A percentile compares a stretch with the other conserved stretches of the same genome.
phyloP scores from a whole-genome alignment of 2,329 filamentous ascomycete genomes.

The Ophiostoma tasmaniense region DNA sequence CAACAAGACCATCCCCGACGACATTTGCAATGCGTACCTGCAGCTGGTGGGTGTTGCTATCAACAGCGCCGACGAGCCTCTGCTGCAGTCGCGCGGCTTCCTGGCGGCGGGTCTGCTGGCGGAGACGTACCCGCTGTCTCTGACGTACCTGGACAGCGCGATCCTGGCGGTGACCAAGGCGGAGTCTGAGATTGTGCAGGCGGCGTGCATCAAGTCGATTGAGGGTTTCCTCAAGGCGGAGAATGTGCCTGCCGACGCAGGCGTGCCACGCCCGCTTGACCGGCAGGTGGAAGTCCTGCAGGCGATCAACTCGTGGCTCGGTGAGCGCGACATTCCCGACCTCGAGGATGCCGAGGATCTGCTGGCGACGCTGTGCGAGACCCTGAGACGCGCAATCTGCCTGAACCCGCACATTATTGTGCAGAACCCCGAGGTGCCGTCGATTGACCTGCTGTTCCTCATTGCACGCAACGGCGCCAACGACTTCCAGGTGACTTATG shows the following conservation, averaged over 20 bases:
- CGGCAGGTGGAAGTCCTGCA: slow-evolving; percentile 52
- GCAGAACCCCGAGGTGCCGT: slow-evolving; percentile 55
- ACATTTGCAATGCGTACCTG: slow-evolving; percentile 65
- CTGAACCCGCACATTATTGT: slow-evolving; percentile 70
- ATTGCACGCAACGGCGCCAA: slow-evolving; percentile 80
- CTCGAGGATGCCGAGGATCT: slow-evolving; percentile 86
- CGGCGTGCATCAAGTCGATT: slow-evolving; percentile 79
- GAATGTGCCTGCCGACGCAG: slow-evolving; percentile 18
- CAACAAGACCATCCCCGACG: slow-evolving; percentile 58
- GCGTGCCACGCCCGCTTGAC: background rate
- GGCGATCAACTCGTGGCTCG: slow-evolving; percentile 66
- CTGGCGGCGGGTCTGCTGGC: slow-evolving; percentile 75
- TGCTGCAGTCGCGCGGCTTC: slow-evolving; percentile 80
- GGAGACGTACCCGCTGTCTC: slow-evolving; percentile 56
- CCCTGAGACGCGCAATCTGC: slow-evolving; percentile 72
- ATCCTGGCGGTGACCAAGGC: slow-evolving; percentile 69
- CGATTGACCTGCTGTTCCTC: slow-evolving; percentile 76
- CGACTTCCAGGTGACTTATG: slow-evolving; percentile 83
- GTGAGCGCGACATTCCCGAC: slow-evolving; percentile 70
- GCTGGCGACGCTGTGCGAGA: slow-evolving; percentile 80
- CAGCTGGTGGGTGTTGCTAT: slow-evolving; percentile 74
- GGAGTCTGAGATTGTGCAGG: slow-evolving; percentile 70
- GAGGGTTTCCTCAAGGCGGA: slow-evolving; percentile 51
- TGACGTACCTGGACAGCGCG: slow-evolving; percentile 60
- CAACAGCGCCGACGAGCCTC: slow-evolving; percentile 57